Evolutionary conservation across 345 rosid genomes (phyloP).

Genomic region (Aquilaria malaccensis): DNA sequence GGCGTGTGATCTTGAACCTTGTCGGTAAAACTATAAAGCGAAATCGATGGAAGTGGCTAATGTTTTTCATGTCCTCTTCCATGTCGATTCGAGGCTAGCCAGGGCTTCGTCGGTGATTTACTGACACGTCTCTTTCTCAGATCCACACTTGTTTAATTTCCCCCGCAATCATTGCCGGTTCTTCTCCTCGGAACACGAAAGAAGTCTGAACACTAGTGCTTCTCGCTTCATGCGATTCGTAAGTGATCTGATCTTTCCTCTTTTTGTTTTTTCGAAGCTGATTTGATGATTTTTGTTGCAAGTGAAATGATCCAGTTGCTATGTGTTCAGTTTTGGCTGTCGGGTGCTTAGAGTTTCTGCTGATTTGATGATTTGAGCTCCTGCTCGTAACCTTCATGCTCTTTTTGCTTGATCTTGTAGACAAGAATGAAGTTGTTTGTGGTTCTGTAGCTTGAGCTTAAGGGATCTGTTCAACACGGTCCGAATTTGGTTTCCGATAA

Average conservation of each 20-base stretch:
- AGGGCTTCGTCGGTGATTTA: constrained; percentile 8
- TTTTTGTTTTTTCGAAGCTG: neutral
- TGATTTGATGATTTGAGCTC: neutral
- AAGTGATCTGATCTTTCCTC: constrained; percentile 2
- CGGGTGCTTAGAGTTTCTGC: no score
- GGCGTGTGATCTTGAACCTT: no score
- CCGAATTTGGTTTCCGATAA: neutral
- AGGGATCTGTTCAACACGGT: neutral
- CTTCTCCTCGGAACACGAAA: neutral
- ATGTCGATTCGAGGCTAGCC: neutral
- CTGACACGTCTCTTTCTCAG: constrained; percentile 6
- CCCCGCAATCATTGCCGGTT: neutral
- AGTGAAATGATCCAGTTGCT: no score
- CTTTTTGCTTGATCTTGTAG: neutral
- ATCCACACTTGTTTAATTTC: neutral
- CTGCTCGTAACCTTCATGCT: no score
- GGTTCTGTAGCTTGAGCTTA: no score
- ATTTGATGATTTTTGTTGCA: neutral
- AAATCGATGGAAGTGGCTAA: no score
- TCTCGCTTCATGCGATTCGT: constrained; percentile 16
- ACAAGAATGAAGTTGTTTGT: neutral
- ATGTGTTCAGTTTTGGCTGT: no score
- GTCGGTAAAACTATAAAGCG: no score
- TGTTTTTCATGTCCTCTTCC: neutral
- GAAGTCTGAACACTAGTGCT: neutral